phyloP scores from a whole-genome alignment of 2,329 filamentous ascomycete genomes.

The Fragosphaeria purpurea region DNA sequence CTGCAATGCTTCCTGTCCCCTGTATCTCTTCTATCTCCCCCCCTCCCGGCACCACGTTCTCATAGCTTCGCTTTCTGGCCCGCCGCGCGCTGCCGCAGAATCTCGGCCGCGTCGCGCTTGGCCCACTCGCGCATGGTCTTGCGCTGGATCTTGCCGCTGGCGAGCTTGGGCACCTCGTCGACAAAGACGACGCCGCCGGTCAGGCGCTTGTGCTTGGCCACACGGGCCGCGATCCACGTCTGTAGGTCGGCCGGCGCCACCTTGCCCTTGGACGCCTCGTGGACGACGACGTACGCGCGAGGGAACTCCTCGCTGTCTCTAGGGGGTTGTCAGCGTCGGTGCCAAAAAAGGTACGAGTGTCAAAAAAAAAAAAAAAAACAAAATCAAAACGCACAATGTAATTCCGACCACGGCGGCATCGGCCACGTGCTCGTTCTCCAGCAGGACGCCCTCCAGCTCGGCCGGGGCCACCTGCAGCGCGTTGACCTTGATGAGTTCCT shows the following conservation, averaged over 20 bases:
- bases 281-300: conserved; percentile 41
- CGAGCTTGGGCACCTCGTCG: conserved; percentile 45
- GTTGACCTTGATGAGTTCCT: conserved; percentile 33
- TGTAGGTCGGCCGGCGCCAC: conserved; percentile 43
- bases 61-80: conserved; percentile 5
- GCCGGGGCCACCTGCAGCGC: conserved; percentile 49
- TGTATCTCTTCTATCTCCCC: not conserved
- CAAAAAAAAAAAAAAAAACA: no score
- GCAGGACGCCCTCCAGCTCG: conserved; percentile 36
- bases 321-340: not conserved
- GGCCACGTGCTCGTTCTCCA: conserved; percentile 38
- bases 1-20: no score
- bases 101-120: conserved; percentile 35
- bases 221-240: conserved; percentile 31
- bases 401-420: conserved; percentile 51
- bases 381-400: conserved; percentile 10
- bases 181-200: conserved; percentile 43
- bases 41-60: no score
- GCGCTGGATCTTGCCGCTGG: conserved; percentile 48
- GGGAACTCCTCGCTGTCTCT: conserved; percentile 34
- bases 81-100: conserved; percentile 13
- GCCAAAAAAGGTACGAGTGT: no score
- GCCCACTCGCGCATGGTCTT: conserved; percentile 48
- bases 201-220: conserved; percentile 42
- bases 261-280: conserved; percentile 32